Evolutionary conservation across 2,329 filamentous ascomycete species (phyloP).

Genomic region (Teratosphaeria viscida): DNA sequence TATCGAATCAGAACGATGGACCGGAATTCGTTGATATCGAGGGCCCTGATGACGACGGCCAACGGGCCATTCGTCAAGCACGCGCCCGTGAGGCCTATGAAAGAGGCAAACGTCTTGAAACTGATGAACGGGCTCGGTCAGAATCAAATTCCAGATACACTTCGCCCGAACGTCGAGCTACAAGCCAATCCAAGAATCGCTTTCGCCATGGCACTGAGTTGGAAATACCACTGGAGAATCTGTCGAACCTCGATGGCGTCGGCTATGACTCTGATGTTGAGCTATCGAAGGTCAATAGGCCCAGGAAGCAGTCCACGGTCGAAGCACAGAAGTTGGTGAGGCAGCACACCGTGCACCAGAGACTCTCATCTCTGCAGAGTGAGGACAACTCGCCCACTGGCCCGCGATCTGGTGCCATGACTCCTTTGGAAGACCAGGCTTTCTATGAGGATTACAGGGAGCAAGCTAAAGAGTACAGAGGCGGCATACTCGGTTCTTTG

Average conservation of each 20-base stretch:
- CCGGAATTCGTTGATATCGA: slow-evolving; percentile 10
- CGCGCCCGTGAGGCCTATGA: slow-evolving; percentile 24
- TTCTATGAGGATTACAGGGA: slow-evolving; percentile 55
- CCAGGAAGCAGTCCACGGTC: slow-evolving; percentile 17
- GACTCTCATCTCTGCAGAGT: slow-evolving; percentile 1
- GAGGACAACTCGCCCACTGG: slow-evolving; percentile 16
- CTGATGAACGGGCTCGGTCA: slow-evolving; percentile 18
- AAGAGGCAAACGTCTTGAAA: slow-evolving; percentile 25
- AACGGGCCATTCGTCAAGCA: slow-evolving; percentile 11
- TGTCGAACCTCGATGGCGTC: slow-evolving; percentile 23
- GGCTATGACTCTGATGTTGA: slow-evolving; percentile 9
- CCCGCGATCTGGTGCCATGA: slow-evolving; percentile 36
- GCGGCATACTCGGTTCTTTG: slow-evolving; percentile 62
- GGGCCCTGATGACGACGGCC: slow-evolving; percentile 13
- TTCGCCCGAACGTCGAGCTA: slow-evolving; percentile 15
- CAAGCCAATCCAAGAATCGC: background rate
- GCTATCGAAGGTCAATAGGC: background rate
- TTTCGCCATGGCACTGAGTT: background rate
- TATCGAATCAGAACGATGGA: slow-evolving; percentile 6
- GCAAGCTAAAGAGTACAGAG: slow-evolving; percentile 56
- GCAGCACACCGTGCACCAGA: slow-evolving; percentile 25
- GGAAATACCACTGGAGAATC: slow-evolving; percentile 20
- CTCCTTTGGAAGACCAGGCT: slow-evolving; percentile 38
- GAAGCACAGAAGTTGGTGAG: slow-evolving; percentile 38
- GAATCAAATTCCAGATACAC: slow-evolving; percentile 19